phyloP scores from a whole-genome alignment of 495 filamentous ascomycete genomes.

The Neurospora sp. region DNA sequence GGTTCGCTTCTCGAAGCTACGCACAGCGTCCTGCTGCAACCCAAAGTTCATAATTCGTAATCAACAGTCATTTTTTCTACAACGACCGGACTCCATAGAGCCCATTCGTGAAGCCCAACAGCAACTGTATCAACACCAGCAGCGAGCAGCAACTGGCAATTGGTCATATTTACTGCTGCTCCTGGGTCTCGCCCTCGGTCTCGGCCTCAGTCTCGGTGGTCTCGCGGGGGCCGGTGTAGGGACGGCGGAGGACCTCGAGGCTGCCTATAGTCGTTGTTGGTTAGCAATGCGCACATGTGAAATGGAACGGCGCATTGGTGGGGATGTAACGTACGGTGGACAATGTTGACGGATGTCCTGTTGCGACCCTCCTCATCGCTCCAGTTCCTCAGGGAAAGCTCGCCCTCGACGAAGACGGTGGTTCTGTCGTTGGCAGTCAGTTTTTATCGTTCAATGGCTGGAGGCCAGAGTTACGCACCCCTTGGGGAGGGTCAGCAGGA shows the following conservation, averaged over 20 bases:
- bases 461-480: slow-evolving; percentile 48
- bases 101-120: not conserved
- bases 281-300: slow-evolving; percentile 1
- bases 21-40: not conserved
- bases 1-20: not conserved
- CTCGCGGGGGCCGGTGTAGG: not conserved
- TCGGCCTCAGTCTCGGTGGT: not conserved
- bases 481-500: slow-evolving; percentile 56
- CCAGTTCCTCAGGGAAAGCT: slow-evolving; percentile 51
- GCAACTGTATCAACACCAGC: not conserved
- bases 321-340: slow-evolving; percentile 52
- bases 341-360: slow-evolving; percentile 47
- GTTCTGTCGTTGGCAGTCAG: slow-evolving; percentile 36
- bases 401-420: slow-evolving; percentile 63
- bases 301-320: not conserved
- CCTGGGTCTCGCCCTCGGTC: not conserved
- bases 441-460: not conserved
- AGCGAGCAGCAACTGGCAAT: not conserved
- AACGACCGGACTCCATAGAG: not conserved
- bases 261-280: slow-evolving; percentile 28
- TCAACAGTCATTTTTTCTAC: not conserved
- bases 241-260: slow-evolving; percentile 47
- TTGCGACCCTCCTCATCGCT: slow-evolving; percentile 55
- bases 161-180: not conserved
- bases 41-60: not conserved